Evolutionary conservation across 129 eudicot species (phyloP), one percentile per base, ranked within the genome.

Genomic region (Logfia minima): DNA sequence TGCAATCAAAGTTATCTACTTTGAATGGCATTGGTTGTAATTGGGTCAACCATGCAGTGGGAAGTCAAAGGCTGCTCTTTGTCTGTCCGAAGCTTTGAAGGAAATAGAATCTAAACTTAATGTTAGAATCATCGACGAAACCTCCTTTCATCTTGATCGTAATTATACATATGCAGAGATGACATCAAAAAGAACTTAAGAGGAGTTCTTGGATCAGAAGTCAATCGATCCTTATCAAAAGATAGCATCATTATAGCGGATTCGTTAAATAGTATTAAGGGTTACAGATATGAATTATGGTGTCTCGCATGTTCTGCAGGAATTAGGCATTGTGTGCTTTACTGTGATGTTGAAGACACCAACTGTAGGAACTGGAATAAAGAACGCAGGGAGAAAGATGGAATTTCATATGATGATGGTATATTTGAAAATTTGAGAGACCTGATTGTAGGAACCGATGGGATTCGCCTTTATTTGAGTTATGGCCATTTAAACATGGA

Each of bases 21-120:
- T 32, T 62, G 64, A 81, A 94, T 94, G 99, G 99, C 97, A 45
- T 84, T 94, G 81, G 97, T 94, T 75, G 86, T 94, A 61, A 87
- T 94, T 26, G 91, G 99, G 99, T 70, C 97, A 91, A 83, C 99
- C 99, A 23, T 89, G 99, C 77, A 89, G 99, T 68, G 99, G 99
- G 35, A 94, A 94, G 77, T 94, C 99, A 80, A 94, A 51, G 41
- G 92, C 97, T 56, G 94, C 96, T 59, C 74, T 83, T 59, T 84
- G 85, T 81, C 82, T 94, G 7, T 68, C 92, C 1, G 99, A 91
- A 85, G 93, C 97, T 59, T 90, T 94, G 0, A 79, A 83, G 62
- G 93, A 86, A 39, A 43, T 83, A 13, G 99, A 91, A 45, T 77
- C 87, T 4, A 86, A 87, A 76, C 92, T 77, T 41, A 61, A 66